A percentile compares a stretch with the other conserved stretches of the same genome.
Evolutionary conservation across 768 basidiomycete species (phyloP).

Genomic region (Podaxis carcinomalis): DNA sequence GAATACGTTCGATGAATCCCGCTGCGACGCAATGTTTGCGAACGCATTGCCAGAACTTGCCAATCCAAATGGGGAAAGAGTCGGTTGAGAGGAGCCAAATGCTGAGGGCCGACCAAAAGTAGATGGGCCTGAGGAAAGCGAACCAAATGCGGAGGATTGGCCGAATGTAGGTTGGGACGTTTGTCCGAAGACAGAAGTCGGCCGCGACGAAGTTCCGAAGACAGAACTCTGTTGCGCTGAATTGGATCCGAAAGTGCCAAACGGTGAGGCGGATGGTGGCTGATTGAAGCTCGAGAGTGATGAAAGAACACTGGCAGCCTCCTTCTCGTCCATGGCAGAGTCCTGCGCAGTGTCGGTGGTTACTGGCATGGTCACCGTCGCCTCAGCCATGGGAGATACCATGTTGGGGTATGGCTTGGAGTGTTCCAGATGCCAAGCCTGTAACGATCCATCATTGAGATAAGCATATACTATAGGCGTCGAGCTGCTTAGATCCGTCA

Average conservation of each 20-base stretch:
- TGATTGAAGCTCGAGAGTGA: constrained; percentile 6
- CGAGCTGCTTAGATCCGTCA: constrained; percentile 44
- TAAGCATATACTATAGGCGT: constrained; percentile 70
- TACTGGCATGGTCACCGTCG: constrained; percentile 4
- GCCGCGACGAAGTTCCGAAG: constrained; percentile 5
- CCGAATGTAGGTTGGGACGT: constrained; percentile 20
- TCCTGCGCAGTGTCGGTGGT: constrained; percentile 2
- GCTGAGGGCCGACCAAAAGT: constrained; percentile 25
- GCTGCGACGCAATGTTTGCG: neutral
- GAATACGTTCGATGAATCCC: constrained; percentile 16
- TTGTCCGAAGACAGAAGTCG: constrained; percentile 28
- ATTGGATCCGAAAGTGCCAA: neutral
- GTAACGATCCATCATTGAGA: constrained; percentile 73
- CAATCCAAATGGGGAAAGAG: constrained; percentile 14
- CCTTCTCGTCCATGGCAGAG: constrained; percentile 8
- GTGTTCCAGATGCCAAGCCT: constrained; percentile 69
- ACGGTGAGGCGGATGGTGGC: neutral
- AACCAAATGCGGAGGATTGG: constrained; percentile 17
- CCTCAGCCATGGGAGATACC: constrained; percentile 23
- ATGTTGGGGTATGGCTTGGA: constrained; percentile 57
- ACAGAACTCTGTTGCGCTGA: neutral
- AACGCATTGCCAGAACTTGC: constrained; percentile 26
- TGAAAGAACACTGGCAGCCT: constrained; percentile 8
- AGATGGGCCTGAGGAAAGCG: constrained; percentile 20
- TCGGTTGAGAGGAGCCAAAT: neutral